phyloP scores from a whole-genome alignment of 768 basidiomycete species.

The Pleurotus citrinopileatus region DNA sequence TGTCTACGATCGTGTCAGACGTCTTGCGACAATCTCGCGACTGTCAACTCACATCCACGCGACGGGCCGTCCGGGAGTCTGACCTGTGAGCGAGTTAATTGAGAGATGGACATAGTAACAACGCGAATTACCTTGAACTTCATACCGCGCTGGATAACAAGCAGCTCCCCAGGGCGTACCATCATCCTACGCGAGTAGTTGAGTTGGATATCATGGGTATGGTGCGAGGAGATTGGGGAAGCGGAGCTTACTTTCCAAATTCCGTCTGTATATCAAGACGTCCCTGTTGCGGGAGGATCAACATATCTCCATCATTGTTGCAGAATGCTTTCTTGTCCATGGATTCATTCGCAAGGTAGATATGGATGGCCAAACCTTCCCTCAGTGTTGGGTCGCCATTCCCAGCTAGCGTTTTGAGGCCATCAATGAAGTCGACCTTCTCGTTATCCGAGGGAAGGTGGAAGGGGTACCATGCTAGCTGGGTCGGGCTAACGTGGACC shows the following conservation, averaged over 20 bases:
- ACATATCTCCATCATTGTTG: constrained; percentile 64
- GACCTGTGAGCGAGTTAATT: constrained; percentile 27
- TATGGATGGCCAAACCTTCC: constrained; percentile 63
- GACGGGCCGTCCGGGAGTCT: constrained; percentile 56
- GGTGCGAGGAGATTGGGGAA: not conserved
- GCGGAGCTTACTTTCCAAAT: constrained; percentile 51
- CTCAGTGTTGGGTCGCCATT: constrained; percentile 61
- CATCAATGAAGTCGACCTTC: constrained; percentile 53
- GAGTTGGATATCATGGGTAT: not conserved
- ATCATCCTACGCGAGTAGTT: constrained; percentile 39
- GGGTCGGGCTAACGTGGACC: constrained; percentile 59
- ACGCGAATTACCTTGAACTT: constrained; percentile 52
- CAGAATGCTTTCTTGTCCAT: constrained; percentile 63
- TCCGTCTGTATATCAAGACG: constrained; percentile 69
- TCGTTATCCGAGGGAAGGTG: constrained; percentile 40
- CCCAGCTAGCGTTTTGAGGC: constrained; percentile 61
- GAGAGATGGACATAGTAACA: not conserved
- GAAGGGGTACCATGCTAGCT: constrained; percentile 66
- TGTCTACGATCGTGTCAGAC: constrained; percentile 33
- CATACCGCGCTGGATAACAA: constrained; percentile 64
- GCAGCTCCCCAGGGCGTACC: constrained; percentile 62
- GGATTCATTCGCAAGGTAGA: constrained; percentile 56
- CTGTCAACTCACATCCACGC: constrained; percentile 48
- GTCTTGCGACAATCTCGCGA: not conserved
- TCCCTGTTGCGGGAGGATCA: constrained; percentile 65